Base-by-base conservation (phyloP, 495 filamentous ascomycete genomes). In the Umbilicaria muhlenbergii region DNA sequence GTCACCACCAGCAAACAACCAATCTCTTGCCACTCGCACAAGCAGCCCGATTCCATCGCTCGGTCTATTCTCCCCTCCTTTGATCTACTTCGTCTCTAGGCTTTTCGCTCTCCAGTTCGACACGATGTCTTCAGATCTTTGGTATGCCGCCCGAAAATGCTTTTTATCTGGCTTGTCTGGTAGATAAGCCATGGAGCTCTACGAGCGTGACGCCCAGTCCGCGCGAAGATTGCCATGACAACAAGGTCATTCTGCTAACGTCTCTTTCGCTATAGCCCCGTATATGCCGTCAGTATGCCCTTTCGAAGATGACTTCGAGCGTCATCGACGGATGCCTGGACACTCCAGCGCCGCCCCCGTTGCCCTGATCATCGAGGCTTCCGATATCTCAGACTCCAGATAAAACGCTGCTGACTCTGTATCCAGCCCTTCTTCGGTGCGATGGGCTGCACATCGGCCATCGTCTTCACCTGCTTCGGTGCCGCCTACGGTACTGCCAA, bases 401-500 rank as follows among this genome's bases (percentile, higher is more conserved):
- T 53, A 59, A 45, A 51, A 58, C 64, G 47, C 60, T 46, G 37
- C 44, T 31, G 18, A 15, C 15, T 32, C 40, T 28, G 24, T 41
- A 24, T 60, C 46, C 59, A 92, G 91, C 91, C 91, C 63, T 99
- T 99, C 73, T 99, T 99, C 63, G 89, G 92, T 70, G 87, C 87
- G 63, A 92, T 99, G 81, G 91, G 91, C 61, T 99, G 91, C 74
- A 93, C 88, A 45, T 85, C 86, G 50, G 84, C 91, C 63, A 95
- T 98, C 63, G 86, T 95, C 56, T 98, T 98, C 75, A 95, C 89
- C 61, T 98, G 89, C 74, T 86, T 98, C 54, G 89, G 89, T 57
- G 89, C 89, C 55, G 87, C 89, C 57, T 98, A 98, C 70, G 89
- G 91, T 63, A 99, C 91, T 53, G 91, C 91, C 55, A 99, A 99